Evolutionary conservation across 1,139 yeast species (phyloP).

Genomic region (Suzukiozyma palmioleophila): DNA sequence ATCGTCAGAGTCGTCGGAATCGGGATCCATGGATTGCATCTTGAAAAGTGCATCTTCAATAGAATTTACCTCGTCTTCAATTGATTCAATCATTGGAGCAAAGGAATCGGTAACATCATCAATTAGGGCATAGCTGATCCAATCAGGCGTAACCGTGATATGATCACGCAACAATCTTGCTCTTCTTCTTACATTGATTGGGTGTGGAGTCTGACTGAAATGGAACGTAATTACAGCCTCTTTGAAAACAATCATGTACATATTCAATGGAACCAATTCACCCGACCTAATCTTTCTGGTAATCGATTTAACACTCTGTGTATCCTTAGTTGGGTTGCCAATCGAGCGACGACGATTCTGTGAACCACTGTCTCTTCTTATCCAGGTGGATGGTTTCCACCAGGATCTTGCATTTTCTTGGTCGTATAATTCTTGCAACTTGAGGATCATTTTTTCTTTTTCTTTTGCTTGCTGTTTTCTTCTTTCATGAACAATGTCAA

Average conservation of each 20-base stretch:
- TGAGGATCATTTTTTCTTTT: slow-evolving; percentile 35
- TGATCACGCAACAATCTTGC: slow-evolving; percentile 85
- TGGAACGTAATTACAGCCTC: slow-evolving; percentile 93
- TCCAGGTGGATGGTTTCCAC: slow-evolving; percentile 10
- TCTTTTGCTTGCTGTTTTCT: slow-evolving; percentile 46
- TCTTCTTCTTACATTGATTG: slow-evolving; percentile 90
- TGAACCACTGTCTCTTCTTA: slow-evolving; percentile 6
- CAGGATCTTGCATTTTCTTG: slow-evolving; percentile 9
- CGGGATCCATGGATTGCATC: slow-evolving; percentile 70
- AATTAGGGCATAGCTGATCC: slow-evolving; percentile 95
- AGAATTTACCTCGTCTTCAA: slow-evolving; percentile 86
- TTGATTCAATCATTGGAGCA: slow-evolving; percentile 92
- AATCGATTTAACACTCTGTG: slow-evolving; percentile 16
- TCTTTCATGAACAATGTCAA: slow-evolving; percentile 78
- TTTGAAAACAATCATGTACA: slow-evolving; percentile 87
- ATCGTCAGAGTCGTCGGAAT: slow-evolving; percentile 36
- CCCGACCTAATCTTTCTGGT: slow-evolving; percentile 51
- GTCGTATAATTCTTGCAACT: slow-evolving; percentile 38
- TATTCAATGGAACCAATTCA: slow-evolving; percentile 84
- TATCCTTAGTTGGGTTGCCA: slow-evolving; percentile 1
- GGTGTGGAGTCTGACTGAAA: slow-evolving; percentile 93
- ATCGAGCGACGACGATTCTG: slow-evolving; percentile 3
- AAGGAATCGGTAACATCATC: slow-evolving; percentile 97
- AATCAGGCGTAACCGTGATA: slow-evolving; percentile 84
- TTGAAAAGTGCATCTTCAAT: slow-evolving; percentile 87